phyloP scores from a whole-genome alignment of 169 alveolate species.

The Cryptosporidium ubiquitum region DNA sequence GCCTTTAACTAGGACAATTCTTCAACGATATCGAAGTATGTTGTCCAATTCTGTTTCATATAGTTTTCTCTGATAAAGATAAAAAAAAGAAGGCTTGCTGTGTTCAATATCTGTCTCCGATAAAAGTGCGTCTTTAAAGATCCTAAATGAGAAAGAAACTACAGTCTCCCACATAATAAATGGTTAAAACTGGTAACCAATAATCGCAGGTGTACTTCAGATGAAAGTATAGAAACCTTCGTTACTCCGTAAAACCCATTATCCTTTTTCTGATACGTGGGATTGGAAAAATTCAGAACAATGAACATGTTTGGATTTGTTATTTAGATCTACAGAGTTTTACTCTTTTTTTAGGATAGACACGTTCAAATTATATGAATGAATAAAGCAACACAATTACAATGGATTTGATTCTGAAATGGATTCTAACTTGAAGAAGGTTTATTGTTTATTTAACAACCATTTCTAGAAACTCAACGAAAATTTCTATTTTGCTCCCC shows the following conservation, averaged over 20 bases:
- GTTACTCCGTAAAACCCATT: slow-evolving; percentile 83
- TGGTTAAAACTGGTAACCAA: slow-evolving; percentile 89
- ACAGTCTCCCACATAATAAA: slow-evolving; percentile 87
- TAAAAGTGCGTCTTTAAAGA: too few relatives aligned
- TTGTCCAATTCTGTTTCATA: slow-evolving; percentile 85
- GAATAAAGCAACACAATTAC: slow-evolving; percentile 90
- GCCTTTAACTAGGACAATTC: slow-evolving; percentile 91
- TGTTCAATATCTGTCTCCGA: not conserved
- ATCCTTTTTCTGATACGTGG: slow-evolving; percentile 87
- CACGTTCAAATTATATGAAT: too few relatives aligned
- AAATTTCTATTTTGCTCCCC: not conserved
- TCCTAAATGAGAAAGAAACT: too few relatives aligned
- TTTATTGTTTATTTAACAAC: not conserved
- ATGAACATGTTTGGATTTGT: slow-evolving; percentile 78
- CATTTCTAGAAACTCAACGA: not conserved
- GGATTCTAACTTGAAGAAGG: not conserved
- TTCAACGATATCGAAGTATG: slow-evolving; percentile 90
- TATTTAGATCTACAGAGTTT: slow-evolving; percentile 80
- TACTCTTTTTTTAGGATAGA: slow-evolving; percentile 81
- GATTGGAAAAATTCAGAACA: slow-evolving; percentile 79
- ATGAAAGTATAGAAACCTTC: slow-evolving; percentile 85
- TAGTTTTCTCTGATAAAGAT: not conserved
- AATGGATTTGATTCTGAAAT: slow-evolving; percentile 81
- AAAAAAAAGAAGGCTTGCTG: not conserved
- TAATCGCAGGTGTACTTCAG: slow-evolving; percentile 87